phyloP scores from a whole-genome alignment of 306 rosid species.

The Potentilla sterilis region DNA sequence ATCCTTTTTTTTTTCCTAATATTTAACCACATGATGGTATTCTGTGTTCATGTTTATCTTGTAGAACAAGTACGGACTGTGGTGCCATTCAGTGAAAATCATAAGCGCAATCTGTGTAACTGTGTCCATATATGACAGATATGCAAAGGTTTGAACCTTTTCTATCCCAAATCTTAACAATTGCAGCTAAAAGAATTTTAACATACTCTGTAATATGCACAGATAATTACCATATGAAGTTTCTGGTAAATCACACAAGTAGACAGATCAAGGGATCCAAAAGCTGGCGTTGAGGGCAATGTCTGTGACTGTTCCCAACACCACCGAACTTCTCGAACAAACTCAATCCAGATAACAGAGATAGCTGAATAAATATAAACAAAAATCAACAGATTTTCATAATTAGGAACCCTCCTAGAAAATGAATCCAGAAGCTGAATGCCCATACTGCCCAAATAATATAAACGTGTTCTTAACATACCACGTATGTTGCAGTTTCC shows the following conservation, averaged over 20 bases:
- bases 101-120: not conserved
- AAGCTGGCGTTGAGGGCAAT: constrained; percentile 73
- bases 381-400: constrained; percentile 29
- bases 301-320: constrained; percentile 97
- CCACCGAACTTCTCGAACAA: constrained; percentile 96
- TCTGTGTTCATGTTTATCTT: not conserved
- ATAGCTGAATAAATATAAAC: constrained; percentile 54
- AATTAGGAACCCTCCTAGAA: constrained; percentile 21
- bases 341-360: constrained; percentile 85
- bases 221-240: constrained; percentile 75
- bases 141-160: not conserved
- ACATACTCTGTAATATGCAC: constrained; percentile 26
- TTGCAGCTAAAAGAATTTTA: constrained; percentile 6
- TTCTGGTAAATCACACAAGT: constrained; percentile 88
- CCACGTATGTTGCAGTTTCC: constrained; percentile 96
- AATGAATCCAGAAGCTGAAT: constrained; percentile 2
- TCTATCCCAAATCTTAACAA: not conserved
- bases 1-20: not conserved
- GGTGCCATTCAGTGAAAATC: not conserved
- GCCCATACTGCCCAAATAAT: not conserved
- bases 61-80: not conserved
- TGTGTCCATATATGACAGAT: not conserved
- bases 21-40: not conserved
- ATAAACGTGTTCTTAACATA: constrained; percentile 24
- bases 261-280: constrained; percentile 76